Evolutionary conservation across 345 rosid genomes (phyloP).

Genomic region (Nasturtium officinale): DNA sequence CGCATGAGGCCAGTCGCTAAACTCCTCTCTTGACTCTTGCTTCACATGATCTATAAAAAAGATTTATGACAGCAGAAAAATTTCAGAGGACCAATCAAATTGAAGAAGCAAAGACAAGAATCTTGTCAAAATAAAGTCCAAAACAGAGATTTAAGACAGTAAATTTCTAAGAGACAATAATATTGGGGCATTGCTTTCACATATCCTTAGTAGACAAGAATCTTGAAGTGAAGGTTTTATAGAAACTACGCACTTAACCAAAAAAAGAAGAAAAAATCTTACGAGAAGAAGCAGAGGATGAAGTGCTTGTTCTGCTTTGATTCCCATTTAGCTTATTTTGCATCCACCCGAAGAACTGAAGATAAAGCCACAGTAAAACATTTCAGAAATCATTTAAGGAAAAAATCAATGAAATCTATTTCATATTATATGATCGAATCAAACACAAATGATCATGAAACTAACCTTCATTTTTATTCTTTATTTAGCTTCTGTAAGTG

Average conservation of each 20-base stretch:
- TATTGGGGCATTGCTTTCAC: constrained; percentile 33
- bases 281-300: constrained; percentile 53
- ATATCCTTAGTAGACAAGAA: constrained; percentile 36
- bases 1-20: constrained; percentile 90
- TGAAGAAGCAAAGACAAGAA: constrained; percentile 10
- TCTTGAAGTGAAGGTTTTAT: constrained; percentile 20
- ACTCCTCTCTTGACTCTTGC: constrained; percentile 78
- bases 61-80: constrained; percentile 4
- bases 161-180: constrained; percentile 2
- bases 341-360: constrained; percentile 87
- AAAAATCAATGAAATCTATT: neutral
- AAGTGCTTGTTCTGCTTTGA: constrained; percentile 45
- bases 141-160: constrained; percentile 8
- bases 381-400: constrained; percentile 9
- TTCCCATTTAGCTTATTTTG: constrained; percentile 64
- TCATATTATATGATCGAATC: neutral
- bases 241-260: too few relatives aligned
- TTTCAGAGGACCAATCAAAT: constrained; percentile 10
- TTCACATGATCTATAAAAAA: constrained; percentile 49
- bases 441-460: constrained; percentile 11
- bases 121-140: constrained; percentile 8
- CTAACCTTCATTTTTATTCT: constrained; percentile 39
- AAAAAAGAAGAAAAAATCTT: constrained; percentile 48
- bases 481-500: neutral
- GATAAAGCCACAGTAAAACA: constrained; percentile 9